These are phyloP conservation scores for Nannochloropsis gaditana DNA, from an alignment of 108 stramenopile species.

Conservation along the genomic window DNA sequence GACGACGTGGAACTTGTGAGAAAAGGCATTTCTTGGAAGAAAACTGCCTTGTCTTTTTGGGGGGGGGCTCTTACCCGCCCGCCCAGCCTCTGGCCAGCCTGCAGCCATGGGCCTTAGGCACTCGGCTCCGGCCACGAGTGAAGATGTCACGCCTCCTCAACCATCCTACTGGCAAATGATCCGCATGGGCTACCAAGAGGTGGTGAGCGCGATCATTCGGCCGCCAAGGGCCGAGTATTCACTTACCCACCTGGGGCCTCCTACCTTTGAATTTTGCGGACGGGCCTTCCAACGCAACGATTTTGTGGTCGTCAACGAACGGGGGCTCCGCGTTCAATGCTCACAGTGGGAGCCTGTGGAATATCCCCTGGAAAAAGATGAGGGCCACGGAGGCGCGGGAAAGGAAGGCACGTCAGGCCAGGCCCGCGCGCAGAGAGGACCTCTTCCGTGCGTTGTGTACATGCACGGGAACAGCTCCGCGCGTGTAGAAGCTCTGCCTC, in stretches of 20 bases:
- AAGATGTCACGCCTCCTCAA: neutral
- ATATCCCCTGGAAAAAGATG: neutral
- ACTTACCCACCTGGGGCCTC: slow-evolving; percentile 59
- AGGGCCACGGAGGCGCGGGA: neutral
- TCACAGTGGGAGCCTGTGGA: slow-evolving; percentile 93
- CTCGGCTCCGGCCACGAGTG: neutral
- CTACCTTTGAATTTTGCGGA: slow-evolving; percentile 57
- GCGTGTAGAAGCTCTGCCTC: slow-evolving; percentile 70
- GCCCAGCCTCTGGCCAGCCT: too few species aligned
- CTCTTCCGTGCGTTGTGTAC: slow-evolving; percentile 46
- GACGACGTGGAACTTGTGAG: too few species aligned
- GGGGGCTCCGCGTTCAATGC: slow-evolving; percentile 78
- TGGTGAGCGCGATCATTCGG: slow-evolving; percentile 95
- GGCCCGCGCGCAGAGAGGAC: neutral
- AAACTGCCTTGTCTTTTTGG: too few species aligned
- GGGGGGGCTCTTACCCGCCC: too few species aligned
- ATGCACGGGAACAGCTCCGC: slow-evolving; percentile 53
- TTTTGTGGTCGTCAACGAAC: slow-evolving; percentile 76
- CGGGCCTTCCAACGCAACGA: slow-evolving; percentile 79
- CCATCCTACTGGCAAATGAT: neutral
- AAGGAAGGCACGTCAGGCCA: neutral
- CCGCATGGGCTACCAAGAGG: slow-evolving; percentile 38
- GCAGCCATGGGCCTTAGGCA: neutral
- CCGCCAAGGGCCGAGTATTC: slow-evolving; percentile 84
- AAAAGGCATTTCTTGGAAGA: too few species aligned